Conservation (phyloP, 192 early-diverging fungal genomes). For the Podila clonocystis region DNA sequence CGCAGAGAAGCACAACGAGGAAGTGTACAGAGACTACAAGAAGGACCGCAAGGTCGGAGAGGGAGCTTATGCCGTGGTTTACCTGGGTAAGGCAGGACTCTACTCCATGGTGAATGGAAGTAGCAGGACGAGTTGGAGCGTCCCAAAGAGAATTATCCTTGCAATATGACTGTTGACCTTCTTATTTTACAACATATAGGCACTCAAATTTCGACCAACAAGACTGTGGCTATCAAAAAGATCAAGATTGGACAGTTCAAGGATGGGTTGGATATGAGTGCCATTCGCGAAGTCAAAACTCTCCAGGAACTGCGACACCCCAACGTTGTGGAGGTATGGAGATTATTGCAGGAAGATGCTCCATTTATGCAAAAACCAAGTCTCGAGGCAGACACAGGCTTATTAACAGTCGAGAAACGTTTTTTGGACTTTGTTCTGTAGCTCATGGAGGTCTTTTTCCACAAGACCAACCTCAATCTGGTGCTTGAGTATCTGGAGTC, state of each 20-base stretch:
- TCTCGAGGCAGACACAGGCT: background rate
- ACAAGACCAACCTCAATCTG: constrained; percentile 91
- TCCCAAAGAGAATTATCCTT: too few species aligned
- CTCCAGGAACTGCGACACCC: constrained; percentile 93
- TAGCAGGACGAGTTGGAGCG: too few species aligned
- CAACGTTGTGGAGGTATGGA: constrained; percentile 85
- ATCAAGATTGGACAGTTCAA: constrained; percentile 94
- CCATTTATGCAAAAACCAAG: background rate
- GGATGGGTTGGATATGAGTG: constrained; percentile 95
- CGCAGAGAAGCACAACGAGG: constrained; percentile 72
- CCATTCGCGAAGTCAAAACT: constrained; percentile 94
- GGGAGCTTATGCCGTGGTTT: constrained; percentile 96
- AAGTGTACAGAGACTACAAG: constrained; percentile 76
- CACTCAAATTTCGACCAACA: constrained; percentile 63
- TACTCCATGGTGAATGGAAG: background rate
- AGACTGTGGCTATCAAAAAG: constrained; percentile 95
- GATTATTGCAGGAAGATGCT: background rate
- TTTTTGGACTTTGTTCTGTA: constrained; percentile 27
- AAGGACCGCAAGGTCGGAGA: constrained; percentile 95
- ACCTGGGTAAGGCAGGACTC: constrained; percentile 64
- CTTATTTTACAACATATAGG: constrained; percentile 41
- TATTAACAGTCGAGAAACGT: background rate
- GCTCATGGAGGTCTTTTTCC: constrained; percentile 93
- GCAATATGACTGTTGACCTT: background rate
- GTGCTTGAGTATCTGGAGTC: constrained; percentile 96